Conservation (phyloP, 768 basidiomycete genomes). For the Kwoniella newhampshirensis region DNA sequence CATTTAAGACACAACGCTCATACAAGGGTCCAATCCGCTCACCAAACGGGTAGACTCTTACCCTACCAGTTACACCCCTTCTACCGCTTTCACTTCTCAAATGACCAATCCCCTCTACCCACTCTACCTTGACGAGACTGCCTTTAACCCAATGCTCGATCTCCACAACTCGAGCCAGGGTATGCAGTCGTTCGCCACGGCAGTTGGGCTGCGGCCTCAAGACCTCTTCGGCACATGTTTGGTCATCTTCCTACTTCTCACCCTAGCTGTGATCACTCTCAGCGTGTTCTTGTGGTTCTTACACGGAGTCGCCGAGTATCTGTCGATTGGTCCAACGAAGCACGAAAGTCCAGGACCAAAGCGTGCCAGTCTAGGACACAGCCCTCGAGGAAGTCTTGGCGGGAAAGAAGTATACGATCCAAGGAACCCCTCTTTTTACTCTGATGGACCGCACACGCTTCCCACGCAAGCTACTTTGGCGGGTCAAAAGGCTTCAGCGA, state of each 20-base stretch:
- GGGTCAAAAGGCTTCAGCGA: slow-evolving; percentile 8
- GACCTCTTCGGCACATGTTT: slow-evolving; percentile 81
- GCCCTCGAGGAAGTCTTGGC: slow-evolving; percentile 22
- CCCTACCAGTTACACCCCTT: slow-evolving; percentile 62
- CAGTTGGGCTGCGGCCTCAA: slow-evolving; percentile 75
- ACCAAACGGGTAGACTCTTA: slow-evolving; percentile 66
- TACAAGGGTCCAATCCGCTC: slow-evolving; percentile 56
- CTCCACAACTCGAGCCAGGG: slow-evolving; percentile 63
- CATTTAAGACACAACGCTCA: slow-evolving; percentile 69
- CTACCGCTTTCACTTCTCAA: slow-evolving; percentile 71
- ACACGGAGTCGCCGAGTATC: slow-evolving; percentile 58
- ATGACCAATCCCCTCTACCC: slow-evolving; percentile 69
- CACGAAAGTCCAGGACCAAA: slow-evolving; percentile 9
- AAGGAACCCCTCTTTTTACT: slow-evolving; percentile 5
- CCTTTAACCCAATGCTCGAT: slow-evolving; percentile 73
- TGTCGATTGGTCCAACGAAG: slow-evolving; percentile 12
- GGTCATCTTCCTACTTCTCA: slow-evolving; percentile 75
- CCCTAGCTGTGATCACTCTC: slow-evolving; percentile 68
- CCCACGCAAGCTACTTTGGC: slow-evolving; percentile 23
- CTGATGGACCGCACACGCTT: slow-evolving; percentile 9
- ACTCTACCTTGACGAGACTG: slow-evolving; percentile 69
- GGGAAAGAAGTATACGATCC: slow-evolving; percentile 30
- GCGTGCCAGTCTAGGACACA: slow-evolving; percentile 11
- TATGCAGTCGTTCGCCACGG: slow-evolving; percentile 77
- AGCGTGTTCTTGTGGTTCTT: slow-evolving; percentile 71